These are phyloP conservation scores for Metschnikowia hibisci DNA, from an alignment of 805 yeast genomes.

Conservation along the genomic window DNA sequence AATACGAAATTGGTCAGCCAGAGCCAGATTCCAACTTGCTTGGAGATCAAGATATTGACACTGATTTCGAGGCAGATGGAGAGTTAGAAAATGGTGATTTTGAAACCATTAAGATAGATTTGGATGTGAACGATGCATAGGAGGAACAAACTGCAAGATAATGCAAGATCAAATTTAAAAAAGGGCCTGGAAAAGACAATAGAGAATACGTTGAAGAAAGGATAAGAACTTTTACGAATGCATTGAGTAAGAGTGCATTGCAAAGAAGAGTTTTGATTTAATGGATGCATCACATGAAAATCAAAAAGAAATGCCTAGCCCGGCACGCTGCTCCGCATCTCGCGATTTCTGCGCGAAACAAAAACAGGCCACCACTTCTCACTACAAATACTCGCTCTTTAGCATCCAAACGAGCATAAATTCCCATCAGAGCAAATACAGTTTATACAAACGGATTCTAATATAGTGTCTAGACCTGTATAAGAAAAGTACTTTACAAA, in stretches of 20 bases:
- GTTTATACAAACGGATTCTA: too few species aligned
- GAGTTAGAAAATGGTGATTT: conserved; percentile 16
- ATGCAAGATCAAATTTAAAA: too few species aligned
- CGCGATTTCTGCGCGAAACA: conserved; percentile 5
- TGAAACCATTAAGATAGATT: conserved; percentile 16
- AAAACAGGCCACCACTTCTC: conserved; percentile 5
- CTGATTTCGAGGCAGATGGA: conserved; percentile 19
- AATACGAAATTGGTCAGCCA: conserved; percentile 14
- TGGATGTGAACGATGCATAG: conserved; percentile 14
- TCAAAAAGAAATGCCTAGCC: background rate
- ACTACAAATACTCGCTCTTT: background rate
- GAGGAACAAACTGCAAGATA: too few species aligned
- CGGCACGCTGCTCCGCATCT: conserved; percentile 3
- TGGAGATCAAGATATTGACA: conserved; percentile 17
- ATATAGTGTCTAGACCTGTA: too few species aligned
- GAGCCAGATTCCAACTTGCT: conserved; percentile 15
- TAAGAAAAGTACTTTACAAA: too few species aligned
- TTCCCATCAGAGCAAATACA: too few species aligned
- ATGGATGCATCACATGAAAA: background rate
- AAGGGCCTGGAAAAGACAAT: too few species aligned
- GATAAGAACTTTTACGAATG: too few species aligned
- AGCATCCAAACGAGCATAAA: too few species aligned
- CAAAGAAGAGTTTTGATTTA: too few species aligned
- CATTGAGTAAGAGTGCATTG: background rate
- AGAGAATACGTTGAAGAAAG: too few species aligned